A percentile compares a stretch with the other conserved stretches of the same genome.
Conservation (phyloP, 2,329 filamentous ascomycete genomes). For the Cladophialophora yegresii region DNA sequence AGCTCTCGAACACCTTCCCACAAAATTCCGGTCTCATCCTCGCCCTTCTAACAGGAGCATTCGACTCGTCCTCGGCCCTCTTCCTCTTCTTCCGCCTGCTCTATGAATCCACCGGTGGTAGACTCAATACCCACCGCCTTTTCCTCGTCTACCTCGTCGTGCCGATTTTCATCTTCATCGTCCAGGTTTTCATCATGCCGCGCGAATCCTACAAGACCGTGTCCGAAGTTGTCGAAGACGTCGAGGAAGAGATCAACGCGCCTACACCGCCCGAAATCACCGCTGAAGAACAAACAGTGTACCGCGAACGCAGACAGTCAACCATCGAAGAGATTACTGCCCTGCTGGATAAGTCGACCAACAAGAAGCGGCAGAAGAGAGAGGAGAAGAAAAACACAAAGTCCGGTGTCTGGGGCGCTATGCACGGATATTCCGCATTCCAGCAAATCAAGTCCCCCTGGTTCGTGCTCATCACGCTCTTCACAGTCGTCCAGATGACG, state of each 20-base stretch:
- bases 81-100: slow-evolving; percentile 74
- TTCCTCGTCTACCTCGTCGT: slow-evolving; percentile 73
- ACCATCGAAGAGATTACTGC: slow-evolving; percentile 71
- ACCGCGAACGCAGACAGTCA: slow-evolving; percentile 57
- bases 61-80: slow-evolving; percentile 77
- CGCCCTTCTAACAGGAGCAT: slow-evolving; percentile 76
- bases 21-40: slow-evolving; percentile 75
- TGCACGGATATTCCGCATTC: slow-evolving; percentile 70
- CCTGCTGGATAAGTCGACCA: slow-evolving; percentile 67
- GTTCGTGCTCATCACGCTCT: slow-evolving; percentile 81
- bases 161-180: slow-evolving; percentile 64
- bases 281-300: slow-evolving; percentile 55
- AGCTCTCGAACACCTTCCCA: slow-evolving; percentile 82
- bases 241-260: slow-evolving; percentile 54
- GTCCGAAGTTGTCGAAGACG: slow-evolving; percentile 76
- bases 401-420: slow-evolving; percentile 81
- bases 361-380: slow-evolving; percentile 60
- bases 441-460: slow-evolving; percentile 77
- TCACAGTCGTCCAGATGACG: slow-evolving; percentile 75
- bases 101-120: slow-evolving; percentile 61
- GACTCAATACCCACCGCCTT: slow-evolving; percentile 66
- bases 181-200: slow-evolving; percentile 73
- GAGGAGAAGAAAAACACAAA: slow-evolving; percentile 68
- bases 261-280: slow-evolving; percentile 54
- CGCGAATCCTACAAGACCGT: slow-evolving; percentile 78